Conservation (phyloP, 345 rosid species). For the Lepidium africanum region DNA sequence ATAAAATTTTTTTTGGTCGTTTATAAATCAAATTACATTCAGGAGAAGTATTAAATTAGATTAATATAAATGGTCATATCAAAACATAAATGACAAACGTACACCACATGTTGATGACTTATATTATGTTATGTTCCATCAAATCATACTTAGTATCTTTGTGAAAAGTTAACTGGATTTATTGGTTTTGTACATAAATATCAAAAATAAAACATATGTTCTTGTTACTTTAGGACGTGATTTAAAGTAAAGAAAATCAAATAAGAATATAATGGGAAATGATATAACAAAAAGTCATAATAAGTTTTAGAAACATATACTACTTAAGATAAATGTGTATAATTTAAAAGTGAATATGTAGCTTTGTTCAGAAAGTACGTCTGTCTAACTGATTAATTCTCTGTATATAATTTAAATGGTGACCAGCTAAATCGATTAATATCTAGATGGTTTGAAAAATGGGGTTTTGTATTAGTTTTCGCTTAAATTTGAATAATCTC, state of each 20-base stretch:
- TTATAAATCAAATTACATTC: background rate
- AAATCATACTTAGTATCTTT: conserved; percentile 24
- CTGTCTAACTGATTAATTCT: too few relatives aligned
- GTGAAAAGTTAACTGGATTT: conserved; percentile 13
- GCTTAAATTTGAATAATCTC: too few relatives aligned
- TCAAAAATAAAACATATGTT: background rate
- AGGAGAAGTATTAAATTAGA: conserved; percentile 3
- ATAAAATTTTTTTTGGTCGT: background rate
- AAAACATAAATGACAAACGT: conserved; percentile 17
- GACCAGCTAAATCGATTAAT: too few relatives aligned
- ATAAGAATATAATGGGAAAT: background rate
- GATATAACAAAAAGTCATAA: too few relatives aligned
- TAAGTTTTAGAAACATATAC: too few relatives aligned
- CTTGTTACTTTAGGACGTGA: background rate
- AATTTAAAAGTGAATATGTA: too few relatives aligned
- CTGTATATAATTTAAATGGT: too few relatives aligned
- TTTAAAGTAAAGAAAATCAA: background rate
- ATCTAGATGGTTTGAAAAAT: too few relatives aligned
- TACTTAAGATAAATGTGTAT: too few relatives aligned
- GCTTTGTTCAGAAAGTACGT: too few relatives aligned
- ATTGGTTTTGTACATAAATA: background rate
- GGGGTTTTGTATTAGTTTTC: too few relatives aligned
- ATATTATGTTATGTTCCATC: conserved; percentile 28
- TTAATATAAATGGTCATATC: conserved; percentile 27
- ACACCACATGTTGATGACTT: conserved; percentile 26